These are phyloP conservation scores for Novakomyces olei DNA, from an alignment of 805 yeast species.

Conservation along the genomic window DNA sequence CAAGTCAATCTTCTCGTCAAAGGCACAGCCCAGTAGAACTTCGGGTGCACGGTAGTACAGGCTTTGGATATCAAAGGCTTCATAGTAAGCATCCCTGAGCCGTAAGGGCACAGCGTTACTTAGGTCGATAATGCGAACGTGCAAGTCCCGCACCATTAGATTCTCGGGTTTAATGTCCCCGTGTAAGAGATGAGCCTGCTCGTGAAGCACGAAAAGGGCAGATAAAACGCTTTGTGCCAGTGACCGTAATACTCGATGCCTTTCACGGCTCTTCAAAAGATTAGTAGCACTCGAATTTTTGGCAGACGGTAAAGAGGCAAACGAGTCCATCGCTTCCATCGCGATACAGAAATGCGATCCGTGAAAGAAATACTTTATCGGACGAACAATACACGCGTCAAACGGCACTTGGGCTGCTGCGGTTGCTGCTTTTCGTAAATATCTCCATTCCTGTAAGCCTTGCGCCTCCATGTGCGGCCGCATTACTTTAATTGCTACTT, in stretches of 20 bases:
- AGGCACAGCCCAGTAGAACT: slow-evolving; percentile 11
- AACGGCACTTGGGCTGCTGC: too few species aligned
- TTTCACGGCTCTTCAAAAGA: too few species aligned
- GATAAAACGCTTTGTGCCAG: too few species aligned
- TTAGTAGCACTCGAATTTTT: too few species aligned
- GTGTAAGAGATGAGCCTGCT: slow-evolving; percentile 9
- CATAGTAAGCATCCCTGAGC: slow-evolving; percentile 8
- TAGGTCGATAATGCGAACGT: slow-evolving; percentile 11
- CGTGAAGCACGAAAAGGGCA: too few species aligned
- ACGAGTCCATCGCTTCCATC: too few species aligned
- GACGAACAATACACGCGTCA: too few species aligned
- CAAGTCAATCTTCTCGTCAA: slow-evolving; percentile 10
- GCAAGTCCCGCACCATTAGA: slow-evolving; percentile 4
- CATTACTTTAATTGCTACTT: background rate
- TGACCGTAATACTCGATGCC: too few species aligned
- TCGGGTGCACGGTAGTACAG: slow-evolving; percentile 13
- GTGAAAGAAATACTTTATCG: too few species aligned
- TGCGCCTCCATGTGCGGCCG: background rate
- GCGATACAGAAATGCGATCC: too few species aligned
- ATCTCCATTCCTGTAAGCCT: slow-evolving; percentile 7
- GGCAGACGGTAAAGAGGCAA: too few species aligned
- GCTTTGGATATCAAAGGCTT: slow-evolving; percentile 11
- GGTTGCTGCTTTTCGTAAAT: too few species aligned
- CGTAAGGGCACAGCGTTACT: slow-evolving; percentile 9
- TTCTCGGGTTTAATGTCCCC: slow-evolving; percentile 13